Evolutionary conservation across 805 yeast species (phyloP).

Genomic region (Candida coquimbonensis): DNA sequence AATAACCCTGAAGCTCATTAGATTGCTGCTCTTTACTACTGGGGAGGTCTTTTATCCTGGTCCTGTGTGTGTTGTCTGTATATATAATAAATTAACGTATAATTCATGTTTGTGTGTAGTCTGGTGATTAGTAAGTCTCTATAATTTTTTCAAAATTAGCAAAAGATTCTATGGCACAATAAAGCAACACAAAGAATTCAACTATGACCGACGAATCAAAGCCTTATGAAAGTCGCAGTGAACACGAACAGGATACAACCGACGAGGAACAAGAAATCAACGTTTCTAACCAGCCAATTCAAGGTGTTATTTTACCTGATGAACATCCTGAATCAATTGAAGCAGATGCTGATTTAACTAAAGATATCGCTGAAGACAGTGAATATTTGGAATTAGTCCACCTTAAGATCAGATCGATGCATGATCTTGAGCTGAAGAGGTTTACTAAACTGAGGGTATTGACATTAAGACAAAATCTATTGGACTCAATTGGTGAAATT

Average conservation of each 20-base stretch:
- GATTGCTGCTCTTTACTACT: neutral
- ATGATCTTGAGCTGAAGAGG: constrained; percentile 49
- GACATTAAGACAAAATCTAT: constrained; percentile 77
- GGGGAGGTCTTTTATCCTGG: no score
- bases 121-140: no score
- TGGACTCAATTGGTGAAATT: constrained; percentile 66
- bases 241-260: constrained; percentile 17
- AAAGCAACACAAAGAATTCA: neutral
- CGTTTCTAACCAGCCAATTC: constrained; percentile 5
- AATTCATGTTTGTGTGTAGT: neutral
- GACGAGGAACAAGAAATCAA: constrained; percentile 12
- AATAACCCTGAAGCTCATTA: constrained; percentile 47
- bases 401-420: constrained; percentile 56
- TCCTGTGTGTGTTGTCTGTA: neutral
- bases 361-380: constrained; percentile 45
- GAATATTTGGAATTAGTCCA: constrained; percentile 62
- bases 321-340: constrained; percentile 44
- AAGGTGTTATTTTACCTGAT: constrained; percentile 27
- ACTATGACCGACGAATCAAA: neutral
- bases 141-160: no score
- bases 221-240: constrained; percentile 14
- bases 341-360: constrained; percentile 62
- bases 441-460: constrained; percentile 52
- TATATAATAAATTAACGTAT: neutral
- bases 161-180: neutral